Evolutionary conservation across 139 green algal genomes (phyloP).

Genomic region (Chara braunii): DNA sequence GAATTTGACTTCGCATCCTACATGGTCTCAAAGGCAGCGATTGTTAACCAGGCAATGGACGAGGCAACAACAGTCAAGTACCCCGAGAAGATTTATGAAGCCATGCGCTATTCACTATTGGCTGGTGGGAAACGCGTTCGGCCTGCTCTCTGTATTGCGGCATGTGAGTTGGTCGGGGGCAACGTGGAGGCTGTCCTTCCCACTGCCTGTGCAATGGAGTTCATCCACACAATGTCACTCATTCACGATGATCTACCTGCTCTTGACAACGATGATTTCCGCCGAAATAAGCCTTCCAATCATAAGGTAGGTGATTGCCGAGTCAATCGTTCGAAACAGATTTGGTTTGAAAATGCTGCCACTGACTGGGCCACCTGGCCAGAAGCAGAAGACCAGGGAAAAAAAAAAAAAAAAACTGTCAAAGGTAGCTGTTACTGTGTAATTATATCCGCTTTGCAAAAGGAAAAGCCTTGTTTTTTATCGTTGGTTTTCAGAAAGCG

Average conservation of each 20-base stretch:
- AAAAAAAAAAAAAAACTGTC: too few species aligned
- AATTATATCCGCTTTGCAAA: too few species aligned
- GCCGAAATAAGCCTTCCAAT: slow-evolving; percentile 82
- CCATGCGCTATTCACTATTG: slow-evolving; percentile 92
- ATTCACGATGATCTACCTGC: slow-evolving; percentile 93
- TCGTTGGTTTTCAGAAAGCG: slow-evolving; percentile 1
- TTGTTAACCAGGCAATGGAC: slow-evolving; percentile 34
- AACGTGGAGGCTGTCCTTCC: slow-evolving; percentile 65
- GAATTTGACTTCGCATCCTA: slow-evolving; percentile 31
- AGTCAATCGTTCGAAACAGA: too few species aligned
- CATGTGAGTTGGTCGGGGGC: slow-evolving; percentile 89
- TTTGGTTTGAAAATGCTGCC: too few species aligned
- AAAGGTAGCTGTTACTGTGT: too few species aligned
- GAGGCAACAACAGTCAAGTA: slow-evolving; percentile 53
- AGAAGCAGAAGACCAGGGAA: too few species aligned
- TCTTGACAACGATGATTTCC: slow-evolving; percentile 99
- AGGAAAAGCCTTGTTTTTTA: too few species aligned
- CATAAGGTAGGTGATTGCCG: slow-evolving; percentile 71
- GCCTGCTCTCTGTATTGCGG: slow-evolving; percentile 81
- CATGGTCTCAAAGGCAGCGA: slow-evolving; percentile 24
- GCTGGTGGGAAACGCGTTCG: slow-evolving; percentile 92
- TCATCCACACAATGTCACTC: slow-evolving; percentile 97
- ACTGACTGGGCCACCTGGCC: too few species aligned
- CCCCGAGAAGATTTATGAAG: slow-evolving; percentile 78
- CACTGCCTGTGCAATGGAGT: slow-evolving; percentile 91